Percentiles rank a stretch among this genome's conserved stretches.
Conservation (phyloP, 1,139 yeast genomes). For the Pichia sp. region DNA sequence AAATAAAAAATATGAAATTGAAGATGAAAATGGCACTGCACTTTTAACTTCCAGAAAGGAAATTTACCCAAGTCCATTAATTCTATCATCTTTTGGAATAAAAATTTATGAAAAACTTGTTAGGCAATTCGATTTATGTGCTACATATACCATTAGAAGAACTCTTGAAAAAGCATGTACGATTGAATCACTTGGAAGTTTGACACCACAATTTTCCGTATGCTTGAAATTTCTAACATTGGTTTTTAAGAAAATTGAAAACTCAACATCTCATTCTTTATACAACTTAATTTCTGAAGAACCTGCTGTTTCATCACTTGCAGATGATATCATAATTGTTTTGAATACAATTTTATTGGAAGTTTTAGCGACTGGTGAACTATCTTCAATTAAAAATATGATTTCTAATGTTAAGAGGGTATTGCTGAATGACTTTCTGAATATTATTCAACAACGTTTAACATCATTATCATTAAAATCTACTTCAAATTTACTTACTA, state of each 20-base stretch:
- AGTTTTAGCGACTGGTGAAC: conserved; percentile 55
- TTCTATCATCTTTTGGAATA: conserved; percentile 52
- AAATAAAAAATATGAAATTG: neutral
- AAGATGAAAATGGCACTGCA: conserved; percentile 1
- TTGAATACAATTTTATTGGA: conserved; percentile 60
- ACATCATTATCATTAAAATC: conserved; percentile 51
- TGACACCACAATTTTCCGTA: conserved; percentile 23
- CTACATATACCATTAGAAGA: conserved; percentile 63
- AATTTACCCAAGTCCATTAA: conserved; percentile 46
- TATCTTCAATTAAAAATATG: conserved; percentile 46
- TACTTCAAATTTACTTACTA: conserved; percentile 29
- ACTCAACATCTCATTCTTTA: conserved; percentile 19
- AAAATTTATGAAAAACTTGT: conserved; percentile 51
- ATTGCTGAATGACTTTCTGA: conserved; percentile 41
- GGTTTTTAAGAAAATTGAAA: conserved; percentile 16
- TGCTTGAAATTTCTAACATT: conserved; percentile 23
- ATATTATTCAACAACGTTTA: conserved; percentile 44
- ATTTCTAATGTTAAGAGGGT: conserved; percentile 40
- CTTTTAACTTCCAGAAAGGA: conserved; percentile 5
- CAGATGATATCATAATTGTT: conserved; percentile 77
- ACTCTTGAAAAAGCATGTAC: conserved; percentile 78
- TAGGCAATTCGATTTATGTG: conserved; percentile 58
- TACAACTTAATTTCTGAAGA: conserved; percentile 37
- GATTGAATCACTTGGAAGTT: conserved; percentile 67
- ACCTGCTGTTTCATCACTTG: conserved; percentile 73